Evolutionary conservation across 1,284 basidiomycete genomes (phyloP), one percentile per base, ranked within the genome.

Genomic region (Cystobasidiaceae sp.): DNA sequence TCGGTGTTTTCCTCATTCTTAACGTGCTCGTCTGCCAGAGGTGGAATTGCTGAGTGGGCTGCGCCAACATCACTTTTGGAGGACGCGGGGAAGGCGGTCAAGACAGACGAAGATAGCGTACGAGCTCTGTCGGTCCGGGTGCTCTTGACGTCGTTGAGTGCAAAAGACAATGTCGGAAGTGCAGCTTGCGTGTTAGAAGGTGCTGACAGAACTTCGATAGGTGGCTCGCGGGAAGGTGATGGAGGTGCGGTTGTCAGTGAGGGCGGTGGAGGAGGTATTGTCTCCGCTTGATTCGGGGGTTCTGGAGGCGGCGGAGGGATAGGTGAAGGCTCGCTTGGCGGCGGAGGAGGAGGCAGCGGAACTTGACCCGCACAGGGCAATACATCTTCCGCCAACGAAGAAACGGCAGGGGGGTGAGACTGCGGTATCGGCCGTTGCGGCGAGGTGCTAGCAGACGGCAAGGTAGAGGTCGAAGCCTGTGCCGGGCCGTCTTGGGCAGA

Each of bases 321-420:
- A 8, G 45, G 9, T n/a, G 28, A 33, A 56, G 51, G 44, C 25
- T 32, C 50, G 9, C 19, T 19, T 7, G 32, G 43, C 15, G 51
- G 52, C 21, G 61, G 41, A 11, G 61, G 61, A 13, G 48, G 58
- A 11, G 37, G 54, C 4, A 37, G 37, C 39, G 54, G 13, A 9
- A 19, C 25, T 34, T 54, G 5, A 4, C 51, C 27, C 17, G 45
- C 41, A 21, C 15, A 34, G 8, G 63, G 34, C 28, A 52, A 54
- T 19, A n/a, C 28, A 39, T 48, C 4, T 21, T 4, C 19, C 23
- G n/a, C 44, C 34, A 8, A 23, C 55, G 39, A 1, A 5, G 55
- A 56, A 17, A 11, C 25, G 13, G 49, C 21, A 13, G 28, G 9
- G 15, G 11, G 28, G n/a, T n/a, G 4, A 19, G 9, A 34, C 19